Percentiles rank a stretch among this genome's conserved stretches.
Conservation (phyloP, 345 rosid species). For the Salix purpurea region DNA sequence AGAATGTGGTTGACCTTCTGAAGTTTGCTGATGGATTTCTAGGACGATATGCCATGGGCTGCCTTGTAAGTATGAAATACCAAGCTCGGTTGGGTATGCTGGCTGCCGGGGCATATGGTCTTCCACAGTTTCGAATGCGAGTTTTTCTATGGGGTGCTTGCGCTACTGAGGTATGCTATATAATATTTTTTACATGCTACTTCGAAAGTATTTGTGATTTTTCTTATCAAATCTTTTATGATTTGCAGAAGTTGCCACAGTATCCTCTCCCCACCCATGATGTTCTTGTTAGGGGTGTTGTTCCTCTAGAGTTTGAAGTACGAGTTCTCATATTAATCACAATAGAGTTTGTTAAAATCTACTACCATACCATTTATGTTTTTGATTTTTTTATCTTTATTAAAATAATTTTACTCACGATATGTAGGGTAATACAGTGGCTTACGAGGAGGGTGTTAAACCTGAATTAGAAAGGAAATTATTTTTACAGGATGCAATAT, state of each 20-base stretch:
- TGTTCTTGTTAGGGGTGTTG: constrained; percentile 48
- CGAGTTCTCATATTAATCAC: background rate
- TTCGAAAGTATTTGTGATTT: background rate
- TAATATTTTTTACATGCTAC: background rate
- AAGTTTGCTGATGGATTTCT: constrained; percentile 51
- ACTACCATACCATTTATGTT: background rate
- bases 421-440: constrained; percentile 41
- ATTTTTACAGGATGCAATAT: constrained; percentile 48
- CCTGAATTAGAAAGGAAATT: constrained; percentile 33
- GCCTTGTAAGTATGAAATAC: constrained; percentile 59
- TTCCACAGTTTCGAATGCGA: constrained; percentile 75
- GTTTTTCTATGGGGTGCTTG: constrained; percentile 80
- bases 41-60: constrained; percentile 67
- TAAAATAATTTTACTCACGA: background rate
- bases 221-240: background rate
- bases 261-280: constrained; percentile 83
- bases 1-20: constrained; percentile 70
- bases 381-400: background rate
- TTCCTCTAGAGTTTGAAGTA: constrained; percentile 67
- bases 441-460: constrained; percentile 40
- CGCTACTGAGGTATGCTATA: constrained; percentile 37
- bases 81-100: constrained; percentile 74
- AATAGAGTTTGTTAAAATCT: background rate
- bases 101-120: constrained; percentile 88
- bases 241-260: constrained; percentile 56